Base-by-base conservation (phyloP, 1,139 yeast species). In the Starmera stellimalicola region DNA sequence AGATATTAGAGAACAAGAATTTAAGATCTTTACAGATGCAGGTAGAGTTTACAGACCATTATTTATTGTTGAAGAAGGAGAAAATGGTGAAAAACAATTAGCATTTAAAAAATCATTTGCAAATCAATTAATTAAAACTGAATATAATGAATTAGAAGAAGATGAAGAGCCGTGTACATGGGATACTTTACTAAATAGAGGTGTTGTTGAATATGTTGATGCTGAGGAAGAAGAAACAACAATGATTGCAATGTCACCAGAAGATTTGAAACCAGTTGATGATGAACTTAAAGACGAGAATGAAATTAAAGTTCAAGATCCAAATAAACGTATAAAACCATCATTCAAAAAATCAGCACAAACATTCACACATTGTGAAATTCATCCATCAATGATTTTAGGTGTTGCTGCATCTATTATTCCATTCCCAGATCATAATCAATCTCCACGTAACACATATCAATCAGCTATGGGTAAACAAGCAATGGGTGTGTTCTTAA, bases 401-500 rank as follows among this genome's bases (percentile, higher is more conserved):
- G 99, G 99, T 58, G 95, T 91, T 47, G 95, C 96, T 32, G 99
- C 99, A 8, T 84, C 95, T 27, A 88, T 91, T 57, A 91, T 91
- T 70, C 99, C 99, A 18, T 91, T 91, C 83, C 99, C 99, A 12
- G 98, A 91, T 63, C 99, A 91, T 62, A 91, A 91, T 60, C 99
- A 91, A 68, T 88, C 97, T 38, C 98, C 98, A 39, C 94, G 98
- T 77, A 91, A 91, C 59, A 91, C 98, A 6, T 91, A 91, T 63
- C 98, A 91, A 66, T 87, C 95, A 55, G 98, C 98, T 44, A 91
- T 91, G 98, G 98, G 98, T 76, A 91, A 91, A 62, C 99, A 91
- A 65, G 99, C 99, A 39, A 91, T 91, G 98, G 99, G 99, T 56
- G 98, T 93, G n/a, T 88, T 85, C 60, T 70, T 91, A 53, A 91